Evolutionary conservation across 2,329 filamentous ascomycete genomes (phyloP), one percentile per base, ranked within the genome.

Genomic region (Septoria linicola): DNA sequence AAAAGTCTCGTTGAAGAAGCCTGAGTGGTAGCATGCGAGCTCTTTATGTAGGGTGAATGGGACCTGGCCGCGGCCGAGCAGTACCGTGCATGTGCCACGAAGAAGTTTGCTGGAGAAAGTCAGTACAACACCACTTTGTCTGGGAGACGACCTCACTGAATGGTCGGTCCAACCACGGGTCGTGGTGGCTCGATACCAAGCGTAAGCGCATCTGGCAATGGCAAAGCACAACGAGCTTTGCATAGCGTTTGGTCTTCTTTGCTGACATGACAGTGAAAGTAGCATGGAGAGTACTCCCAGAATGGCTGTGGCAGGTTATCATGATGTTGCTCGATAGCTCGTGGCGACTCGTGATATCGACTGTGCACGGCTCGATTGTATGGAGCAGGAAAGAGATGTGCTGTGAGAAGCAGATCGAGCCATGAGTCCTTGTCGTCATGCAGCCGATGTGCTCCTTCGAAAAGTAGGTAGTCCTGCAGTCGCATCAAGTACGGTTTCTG

Each of bases 401-500:
- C 17, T 7, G 44, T 47, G 10, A 47, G 44, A 20, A 47, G 25
- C 20, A 47, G 44, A 37, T 47, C 44, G 3, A 47, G 44, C 44
- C 44, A 47, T n/a, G 34, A 40, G 34, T 32, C 44, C 14, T 47
- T 47, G 23, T 39, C 39, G 23, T 47, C 44, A 10, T 31, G 23
- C 14, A 47, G 34, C 8, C 44, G 44, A 20, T 27, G 44, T 2
- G 44, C 44, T 8, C 34, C 44, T 30, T 47, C 44, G 23, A 47
- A 47, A 16, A 47, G 17, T 3, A 47, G 23, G 17, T 47, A 47
- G 44, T 47, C 34, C 30, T 47, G 44, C 16, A 47, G 35, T 4
- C 44, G 44, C 44, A 47, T 47, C 34, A 47, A n/a, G 8, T 47
- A 47, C n/a, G 44, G 44, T 23, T 40, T 31, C 11, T 47, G 44